Evolutionary conservation across 2,329 filamentous ascomycete species (phyloP).

Genomic region (Diaporthe capsici): DNA sequence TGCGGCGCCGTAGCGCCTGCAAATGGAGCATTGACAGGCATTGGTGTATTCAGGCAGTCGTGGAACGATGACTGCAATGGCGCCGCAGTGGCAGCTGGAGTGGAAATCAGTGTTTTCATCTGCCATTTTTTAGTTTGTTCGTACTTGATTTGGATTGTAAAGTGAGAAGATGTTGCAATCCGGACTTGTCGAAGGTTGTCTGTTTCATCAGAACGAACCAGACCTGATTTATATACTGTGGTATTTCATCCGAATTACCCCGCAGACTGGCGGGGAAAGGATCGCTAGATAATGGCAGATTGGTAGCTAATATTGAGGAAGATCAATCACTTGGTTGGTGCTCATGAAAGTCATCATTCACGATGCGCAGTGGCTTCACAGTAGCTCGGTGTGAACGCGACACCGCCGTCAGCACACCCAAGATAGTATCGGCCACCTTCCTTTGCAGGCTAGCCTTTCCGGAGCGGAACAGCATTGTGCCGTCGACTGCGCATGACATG

Average conservation of each 20-base stretch:
- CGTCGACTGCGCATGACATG: not conserved
- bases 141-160: not conserved
- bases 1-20: conserved; percentile 49
- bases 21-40: conserved; percentile 49
- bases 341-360: not conserved
- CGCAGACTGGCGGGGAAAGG: not conserved
- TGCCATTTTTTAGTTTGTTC: not conserved
- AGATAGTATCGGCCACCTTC: not conserved
- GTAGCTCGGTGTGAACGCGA: not conserved
- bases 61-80: conserved; percentile 47
- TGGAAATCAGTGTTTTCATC: not conserved
- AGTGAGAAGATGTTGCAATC: not conserved
- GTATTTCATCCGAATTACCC: not conserved
- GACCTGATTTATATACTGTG: not conserved
- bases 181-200: not conserved
- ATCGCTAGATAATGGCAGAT: not conserved
- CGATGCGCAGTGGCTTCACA: not conserved
- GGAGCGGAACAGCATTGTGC: not conserved
- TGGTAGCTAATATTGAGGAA: not conserved
- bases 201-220: not conserved
- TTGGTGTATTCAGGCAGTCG: conserved; percentile 44
- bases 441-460: not conserved
- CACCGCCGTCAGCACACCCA: not conserved
- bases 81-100: conserved; percentile 48
- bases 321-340: not conserved